Evolutionary conservation across 2,329 filamentous ascomycete species (phyloP).

Genomic region (Botryotinia convoluta): DNA sequence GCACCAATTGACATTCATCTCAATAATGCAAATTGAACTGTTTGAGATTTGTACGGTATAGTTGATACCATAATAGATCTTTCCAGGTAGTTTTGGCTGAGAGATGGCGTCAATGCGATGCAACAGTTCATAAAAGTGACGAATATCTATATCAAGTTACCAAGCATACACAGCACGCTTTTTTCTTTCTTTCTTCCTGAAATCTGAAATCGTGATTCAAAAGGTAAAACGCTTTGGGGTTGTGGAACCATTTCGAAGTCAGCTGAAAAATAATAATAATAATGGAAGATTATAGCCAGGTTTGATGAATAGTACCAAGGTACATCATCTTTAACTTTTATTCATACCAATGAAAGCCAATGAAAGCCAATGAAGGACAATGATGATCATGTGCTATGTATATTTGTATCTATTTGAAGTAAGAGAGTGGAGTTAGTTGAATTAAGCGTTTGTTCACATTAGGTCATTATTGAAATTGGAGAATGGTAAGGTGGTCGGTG

Average conservation of each 20-base stretch:
- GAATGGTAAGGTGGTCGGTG: constrained; percentile 2
- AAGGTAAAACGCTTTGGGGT: constrained; percentile 3
- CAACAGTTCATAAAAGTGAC: constrained; percentile 16
- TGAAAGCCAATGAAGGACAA: not conserved
- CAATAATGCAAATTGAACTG: constrained; percentile 1
- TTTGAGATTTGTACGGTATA: constrained; percentile 8
- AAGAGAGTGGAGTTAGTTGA: not conserved
- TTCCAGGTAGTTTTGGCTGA: not conserved
- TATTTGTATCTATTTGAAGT: not conserved
- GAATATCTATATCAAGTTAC: not conserved
- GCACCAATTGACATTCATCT: not conserved
- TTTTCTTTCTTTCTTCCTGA: not conserved
- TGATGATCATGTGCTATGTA: constrained; percentile 6
- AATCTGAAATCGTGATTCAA: not conserved
- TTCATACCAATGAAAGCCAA: not conserved
- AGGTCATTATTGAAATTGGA: not conserved
- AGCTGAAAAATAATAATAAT: constrained; percentile 16
- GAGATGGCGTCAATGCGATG: constrained; percentile 17
- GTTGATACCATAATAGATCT: not conserved
- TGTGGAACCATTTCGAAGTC: constrained; percentile 13
- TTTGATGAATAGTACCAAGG: not conserved
- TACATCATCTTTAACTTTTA: not conserved
- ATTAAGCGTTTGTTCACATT: not conserved
- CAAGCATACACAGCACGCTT: not conserved
- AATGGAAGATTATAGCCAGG: not conserved